Percentiles rank a stretch among this genome's conserved stretches.
Conservation (phyloP, 78 protist genomes). For the Dictyostelium discoideum region DNA sequence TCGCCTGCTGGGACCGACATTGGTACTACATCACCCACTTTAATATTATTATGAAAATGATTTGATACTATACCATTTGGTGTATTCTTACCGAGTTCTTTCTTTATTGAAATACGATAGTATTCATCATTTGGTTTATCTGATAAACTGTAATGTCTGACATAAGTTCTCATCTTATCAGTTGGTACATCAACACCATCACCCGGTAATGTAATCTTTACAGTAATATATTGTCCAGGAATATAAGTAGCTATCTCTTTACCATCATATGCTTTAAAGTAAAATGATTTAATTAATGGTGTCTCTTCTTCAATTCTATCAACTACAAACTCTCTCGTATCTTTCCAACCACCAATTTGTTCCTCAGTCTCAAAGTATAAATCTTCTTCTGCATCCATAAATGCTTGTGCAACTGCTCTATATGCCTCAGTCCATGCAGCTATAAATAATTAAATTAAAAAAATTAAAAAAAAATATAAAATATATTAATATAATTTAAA, state of each 20-base stretch:
- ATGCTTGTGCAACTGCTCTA: constrained; percentile 1
- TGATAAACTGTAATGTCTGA: constrained; percentile 31
- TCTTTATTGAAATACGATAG: constrained; percentile 34
- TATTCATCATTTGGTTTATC: constrained; percentile 24
- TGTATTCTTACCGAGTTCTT: neutral
- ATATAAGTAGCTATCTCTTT: neutral
- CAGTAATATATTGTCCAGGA: constrained; percentile 22
- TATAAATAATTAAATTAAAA: neutral
- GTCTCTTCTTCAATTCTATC: neutral
- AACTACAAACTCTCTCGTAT: constrained; percentile 1
- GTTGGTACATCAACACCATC: neutral
- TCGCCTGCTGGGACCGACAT: constrained; percentile 14
- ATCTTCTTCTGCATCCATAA: constrained; percentile 19
- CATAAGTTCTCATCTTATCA: neutral
- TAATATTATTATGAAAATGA: neutral
- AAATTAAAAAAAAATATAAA: too few species aligned
- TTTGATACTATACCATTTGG: neutral
- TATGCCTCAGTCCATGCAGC: constrained; percentile 37
- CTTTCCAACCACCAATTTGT: constrained; percentile 45
- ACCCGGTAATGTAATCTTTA: neutral
- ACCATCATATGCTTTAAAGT: constrained; percentile 9
- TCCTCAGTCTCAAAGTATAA: constrained; percentile 10
- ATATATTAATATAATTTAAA: neutral
- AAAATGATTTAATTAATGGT: neutral
- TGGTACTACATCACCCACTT: constrained; percentile 16